Percentiles rank a stretch among this genome's conserved stretches.
These are phyloP conservation scores for Aureobasidium sp. DNA, from an alignment of 2,329 filamentous ascomycete species.

Conservation along the genomic window DNA sequence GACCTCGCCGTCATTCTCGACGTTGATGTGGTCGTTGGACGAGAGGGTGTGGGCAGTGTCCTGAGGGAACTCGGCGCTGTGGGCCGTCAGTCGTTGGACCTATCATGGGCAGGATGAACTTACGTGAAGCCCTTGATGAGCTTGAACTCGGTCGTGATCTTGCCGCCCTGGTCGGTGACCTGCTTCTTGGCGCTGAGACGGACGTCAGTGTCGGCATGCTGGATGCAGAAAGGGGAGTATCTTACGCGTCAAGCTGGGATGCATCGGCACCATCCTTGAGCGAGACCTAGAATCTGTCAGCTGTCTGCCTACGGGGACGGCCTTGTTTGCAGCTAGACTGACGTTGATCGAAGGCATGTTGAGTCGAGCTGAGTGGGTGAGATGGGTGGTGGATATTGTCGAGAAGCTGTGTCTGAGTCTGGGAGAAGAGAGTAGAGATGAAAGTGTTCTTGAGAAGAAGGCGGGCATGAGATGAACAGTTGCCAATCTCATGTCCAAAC, in stretches of 20 bases:
- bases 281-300: slow-evolving; percentile 55
- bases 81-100: not conserved
- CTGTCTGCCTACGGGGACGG: not conserved
- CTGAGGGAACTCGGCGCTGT: slow-evolving; percentile 45
- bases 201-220: slow-evolving; percentile 12
- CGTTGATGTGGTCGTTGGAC: slow-evolving; percentile 64
- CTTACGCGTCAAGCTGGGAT: slow-evolving; percentile 62
- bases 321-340: slow-evolving; percentile 14
- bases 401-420: not conserved
- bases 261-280: slow-evolving; percentile 63
- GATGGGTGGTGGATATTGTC: not conserved
- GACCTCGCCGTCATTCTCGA: slow-evolving; percentile 68
- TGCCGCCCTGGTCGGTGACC: slow-evolving; percentile 68
- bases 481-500: slow-evolving; percentile 6
- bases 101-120: slow-evolving; percentile 27
- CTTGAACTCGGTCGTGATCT: slow-evolving; percentile 75
- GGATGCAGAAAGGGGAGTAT: not conserved
- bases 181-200: slow-evolving; percentile 66
- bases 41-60: slow-evolving; percentile 61
- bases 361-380: not conserved
- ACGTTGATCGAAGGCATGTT: slow-evolving; percentile 34
- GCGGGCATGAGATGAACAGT: not conserved
- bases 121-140: slow-evolving; percentile 93
- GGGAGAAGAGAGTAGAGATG: not conserved
- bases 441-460: not conserved